Base-by-base conservation (phyloP, 306 rosid species). In the Glycyrrhiza uralensis region DNA sequence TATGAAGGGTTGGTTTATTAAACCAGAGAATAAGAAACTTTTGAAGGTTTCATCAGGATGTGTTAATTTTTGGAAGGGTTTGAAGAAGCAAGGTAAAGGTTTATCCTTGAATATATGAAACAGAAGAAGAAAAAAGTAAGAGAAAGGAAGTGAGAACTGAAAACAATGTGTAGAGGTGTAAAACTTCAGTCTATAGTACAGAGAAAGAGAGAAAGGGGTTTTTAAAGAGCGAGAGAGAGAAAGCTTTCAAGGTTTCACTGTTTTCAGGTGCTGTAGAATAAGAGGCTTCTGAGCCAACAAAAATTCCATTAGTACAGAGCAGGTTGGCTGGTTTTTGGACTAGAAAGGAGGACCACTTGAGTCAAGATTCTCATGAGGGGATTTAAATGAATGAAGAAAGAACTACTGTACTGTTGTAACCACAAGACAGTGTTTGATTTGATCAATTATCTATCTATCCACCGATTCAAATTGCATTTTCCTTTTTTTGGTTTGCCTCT, bases 371-470 rank as follows among this genome's bases (percentile, higher is more conserved):
- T 55, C 61, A 4, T 7, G 39, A 50, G 29, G 15, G 17, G 58
- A 66, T 20, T 66, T 74, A 39, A 74, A 79, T 66, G 60, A 79
- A n/a, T n/a, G n/a, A n/a, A n/a, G n/a, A n/a, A n/a, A 49, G 5
- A 58, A 66, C 24, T 66, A 20, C 45, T 30, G 17, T 20, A 12
- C n/a, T 46, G 22, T 18, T 41, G 18, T 66, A 13, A 41, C n/a
- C 35, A 38, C 29, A 13, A 29, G 11, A 69, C 49, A 6, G 1
- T 56, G 36, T 54, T 1, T 35, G 36, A 7, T 38, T 18, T 39
- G 26, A 76, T 83, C 35, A 79, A 74, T 74, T 71, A 20, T n/a
- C n/a, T n/a, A n/a, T n/a, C 18, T 7, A 29, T 20, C 47, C 41
- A 65, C 56, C 71, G 55, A 64, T 64, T 42, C 24, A 42, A 64